These are phyloP conservation scores for Epichloe uncinata DNA, from an alignment of 2,329 filamentous ascomycete species.

Conservation along the genomic window DNA sequence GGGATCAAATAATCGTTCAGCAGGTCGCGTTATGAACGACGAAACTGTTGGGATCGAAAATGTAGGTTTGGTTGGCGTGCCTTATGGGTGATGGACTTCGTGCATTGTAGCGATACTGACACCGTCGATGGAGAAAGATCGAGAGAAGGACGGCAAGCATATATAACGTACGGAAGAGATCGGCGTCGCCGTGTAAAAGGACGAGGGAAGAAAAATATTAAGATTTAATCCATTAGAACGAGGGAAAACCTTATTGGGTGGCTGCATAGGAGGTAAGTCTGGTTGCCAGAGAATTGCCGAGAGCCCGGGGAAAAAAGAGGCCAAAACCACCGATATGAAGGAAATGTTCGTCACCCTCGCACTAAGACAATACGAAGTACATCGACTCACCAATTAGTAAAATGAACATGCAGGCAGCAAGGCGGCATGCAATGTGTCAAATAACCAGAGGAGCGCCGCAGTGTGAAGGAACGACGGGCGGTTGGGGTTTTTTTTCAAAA, in stretches of 20 bases:
- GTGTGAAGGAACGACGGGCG: background rate
- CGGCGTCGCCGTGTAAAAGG: background rate
- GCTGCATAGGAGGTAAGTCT: background rate
- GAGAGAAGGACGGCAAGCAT: background rate
- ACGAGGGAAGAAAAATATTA: background rate
- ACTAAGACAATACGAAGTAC: conserved; percentile 5
- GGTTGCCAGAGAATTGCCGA: background rate
- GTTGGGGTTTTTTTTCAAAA: conserved; percentile 1
- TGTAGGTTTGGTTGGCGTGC: conserved; percentile 3
- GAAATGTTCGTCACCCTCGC: background rate
- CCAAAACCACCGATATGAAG: background rate
- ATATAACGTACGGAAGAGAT: background rate
- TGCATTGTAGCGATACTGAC: conserved; percentile 11
- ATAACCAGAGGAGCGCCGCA: background rate
- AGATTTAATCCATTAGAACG: background rate
- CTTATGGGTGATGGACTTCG: conserved; percentile 8
- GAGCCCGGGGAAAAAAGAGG: background rate
- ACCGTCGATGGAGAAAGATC: conserved; percentile 1
- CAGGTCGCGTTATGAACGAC: conserved; percentile 1
- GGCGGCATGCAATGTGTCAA: conserved; percentile 1
- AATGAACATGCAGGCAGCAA: conserved; percentile 1
- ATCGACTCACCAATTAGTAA: conserved; percentile 4
- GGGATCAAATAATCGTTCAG: background rate
- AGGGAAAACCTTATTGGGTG: background rate
- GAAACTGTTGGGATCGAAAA: background rate